Base-by-base conservation (phyloP, 1,139 yeast genomes). In the Yarrowia galli region DNA sequence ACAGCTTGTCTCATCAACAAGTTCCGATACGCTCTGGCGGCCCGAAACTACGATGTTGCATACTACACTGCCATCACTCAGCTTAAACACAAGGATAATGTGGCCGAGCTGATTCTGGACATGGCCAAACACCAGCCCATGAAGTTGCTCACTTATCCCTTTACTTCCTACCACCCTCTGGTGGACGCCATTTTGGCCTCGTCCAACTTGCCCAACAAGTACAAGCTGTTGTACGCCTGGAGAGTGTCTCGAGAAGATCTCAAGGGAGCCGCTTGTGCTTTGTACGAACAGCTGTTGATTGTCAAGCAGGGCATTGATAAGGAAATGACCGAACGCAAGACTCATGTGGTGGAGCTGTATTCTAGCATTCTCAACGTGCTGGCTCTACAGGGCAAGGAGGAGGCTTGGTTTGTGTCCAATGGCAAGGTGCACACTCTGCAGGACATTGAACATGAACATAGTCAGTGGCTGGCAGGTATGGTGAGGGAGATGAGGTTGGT, bases 191-290 rank as follows among this genome's bases (percentile, higher is more conserved):
- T 65, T 15, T 68, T 64, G 58, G 68, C 65, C 20, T 48, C 38
- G 7, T 65, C 68, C 15, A 45, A 36, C 18, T 65, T 72, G 20
- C 69, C 73, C 9, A 72, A 70, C 67, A 46, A 48, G 38, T 74
- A 74, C 72, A 72, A 72, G 67, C 71, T 77, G 42, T 69, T 76
- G 40, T 78, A 78, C 66, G 69, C 75, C 1, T 78, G 80, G 80
- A 72, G 73, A 64, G 69, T 77, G 20, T 76, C 72, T 65, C 76
- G 74, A 25, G 77, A 76, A 20, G 77, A 78, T 70, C 75, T 69
- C 67, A 71, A 74, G 35, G 77, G 75, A 6, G 69, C 71, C 1
- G 70, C 71, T 4, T 46, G 67, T 51, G 69, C 69, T 45, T 43
- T 68, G 25, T 67, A 49, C 56, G 69, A 58, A 60, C 67, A 67